Evolutionary conservation across 1,284 basidiomycete species (phyloP).

Genomic region (Cystobasidium pallidum): DNA sequence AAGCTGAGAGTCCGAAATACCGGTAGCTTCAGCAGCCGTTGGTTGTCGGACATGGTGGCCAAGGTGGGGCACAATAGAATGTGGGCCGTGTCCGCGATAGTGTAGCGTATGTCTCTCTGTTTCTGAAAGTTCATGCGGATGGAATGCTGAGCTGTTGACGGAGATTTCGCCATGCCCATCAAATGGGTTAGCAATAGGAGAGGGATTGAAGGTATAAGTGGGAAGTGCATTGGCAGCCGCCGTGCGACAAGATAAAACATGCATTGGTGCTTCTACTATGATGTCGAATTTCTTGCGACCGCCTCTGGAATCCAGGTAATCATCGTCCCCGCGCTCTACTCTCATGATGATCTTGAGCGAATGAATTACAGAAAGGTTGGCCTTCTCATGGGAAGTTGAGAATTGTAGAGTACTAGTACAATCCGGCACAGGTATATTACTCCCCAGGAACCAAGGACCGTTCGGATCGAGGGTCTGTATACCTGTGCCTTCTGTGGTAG

Average conservation of each 20-base stretch:
- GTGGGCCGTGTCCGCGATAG: background rate
- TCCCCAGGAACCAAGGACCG: conserved; percentile 64
- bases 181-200: conserved; percentile 8
- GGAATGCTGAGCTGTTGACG: conserved; percentile 31
- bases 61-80: background rate
- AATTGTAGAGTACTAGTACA: conserved; percentile 66
- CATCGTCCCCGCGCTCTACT: conserved; percentile 77
- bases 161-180: conserved; percentile 15
- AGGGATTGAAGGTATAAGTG: conserved; percentile 21
- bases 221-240: conserved; percentile 19
- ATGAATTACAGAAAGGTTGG: conserved; percentile 79
- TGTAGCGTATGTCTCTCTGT: conserved; percentile 21
- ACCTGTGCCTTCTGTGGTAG: conserved; percentile 48
- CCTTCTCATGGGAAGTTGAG: conserved; percentile 78
- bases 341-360: conserved; percentile 79
- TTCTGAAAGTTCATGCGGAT: conserved; percentile 44
- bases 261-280: conserved; percentile 79
- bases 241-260: conserved; percentile 65
- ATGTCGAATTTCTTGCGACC: conserved; percentile 64
- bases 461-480: conserved; percentile 58
- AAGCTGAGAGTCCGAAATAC: conserved; percentile 18
- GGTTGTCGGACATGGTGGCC: background rate
- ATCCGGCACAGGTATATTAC: conserved; percentile 59
- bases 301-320: conserved; percentile 67
- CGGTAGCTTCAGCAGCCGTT: conserved; percentile 13